Percentiles rank a stretch among this genome's conserved stretches.
Evolutionary conservation across 176 grass and related monocot genomes (phyloP).

Genomic region (Avena eriantha): DNA sequence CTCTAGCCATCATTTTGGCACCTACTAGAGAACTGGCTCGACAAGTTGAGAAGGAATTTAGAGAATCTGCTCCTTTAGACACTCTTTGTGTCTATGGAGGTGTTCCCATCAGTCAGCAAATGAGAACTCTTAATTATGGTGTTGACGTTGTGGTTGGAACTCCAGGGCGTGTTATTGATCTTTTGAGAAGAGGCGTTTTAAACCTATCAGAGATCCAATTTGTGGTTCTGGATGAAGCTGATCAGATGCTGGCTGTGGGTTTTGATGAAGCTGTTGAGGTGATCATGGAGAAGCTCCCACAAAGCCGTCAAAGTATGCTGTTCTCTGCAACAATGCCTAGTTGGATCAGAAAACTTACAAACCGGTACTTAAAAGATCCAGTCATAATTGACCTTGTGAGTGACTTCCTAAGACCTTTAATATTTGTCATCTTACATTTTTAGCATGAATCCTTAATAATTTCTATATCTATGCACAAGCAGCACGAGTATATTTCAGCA

Average conservation of each 20-base stretch:
- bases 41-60: constrained; percentile 98
- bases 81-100: constrained; percentile 95
- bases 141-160: constrained; percentile 94
- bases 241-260: constrained; percentile 85
- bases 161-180: constrained; percentile 81
- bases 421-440: constrained; percentile 9
- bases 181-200: constrained; percentile 72
- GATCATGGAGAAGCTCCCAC: constrained; percentile 72
- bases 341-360: constrained; percentile 73
- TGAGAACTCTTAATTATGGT: constrained; percentile 84
- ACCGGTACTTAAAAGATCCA: constrained; percentile 71
- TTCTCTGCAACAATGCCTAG: constrained; percentile 85
- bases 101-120: constrained; percentile 86
- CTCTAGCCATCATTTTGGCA: constrained; percentile 84
- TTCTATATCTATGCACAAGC: neutral
- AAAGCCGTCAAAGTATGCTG: constrained; percentile 74
- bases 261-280: constrained; percentile 86
- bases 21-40: constrained; percentile 97
- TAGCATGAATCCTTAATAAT: constrained; percentile 5
- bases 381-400: constrained; percentile 75
- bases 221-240: constrained; percentile 79
- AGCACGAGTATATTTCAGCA: constrained; percentile 14
- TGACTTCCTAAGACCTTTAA: neutral
- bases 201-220: constrained; percentile 83
- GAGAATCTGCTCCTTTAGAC: constrained; percentile 80